These are phyloP conservation scores for Trichoderma sp. DNA, from an alignment of 2,329 filamentous ascomycete genomes.

Conservation along the genomic window DNA sequence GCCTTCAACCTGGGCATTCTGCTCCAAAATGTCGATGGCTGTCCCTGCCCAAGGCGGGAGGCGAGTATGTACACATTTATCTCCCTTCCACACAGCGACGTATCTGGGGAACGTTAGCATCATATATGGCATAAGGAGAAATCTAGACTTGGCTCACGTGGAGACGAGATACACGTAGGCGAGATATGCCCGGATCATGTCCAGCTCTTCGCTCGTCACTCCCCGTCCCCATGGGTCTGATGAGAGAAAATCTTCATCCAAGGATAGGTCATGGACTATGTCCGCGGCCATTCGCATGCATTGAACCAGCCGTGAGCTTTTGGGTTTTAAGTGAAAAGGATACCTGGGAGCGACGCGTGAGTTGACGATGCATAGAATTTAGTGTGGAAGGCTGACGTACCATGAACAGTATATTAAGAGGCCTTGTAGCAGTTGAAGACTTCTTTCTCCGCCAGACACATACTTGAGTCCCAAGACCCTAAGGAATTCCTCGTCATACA, in stretches of 20 bases:
- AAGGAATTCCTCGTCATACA: not conserved
- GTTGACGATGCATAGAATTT: not conserved
- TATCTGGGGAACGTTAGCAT: not conserved
- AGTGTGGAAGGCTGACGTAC: not conserved
- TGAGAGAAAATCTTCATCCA: not conserved
- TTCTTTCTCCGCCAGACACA: not conserved
- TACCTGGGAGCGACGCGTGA: not conserved
- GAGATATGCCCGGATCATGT: not conserved
- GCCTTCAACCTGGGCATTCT: not conserved
- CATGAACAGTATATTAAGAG: not conserved
- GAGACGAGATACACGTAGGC: not conserved
- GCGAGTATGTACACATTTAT: not conserved
- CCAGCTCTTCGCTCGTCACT: not conserved
- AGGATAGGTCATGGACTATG: not conserved
- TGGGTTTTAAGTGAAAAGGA: not conserved
- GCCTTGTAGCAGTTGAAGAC: not conserved
- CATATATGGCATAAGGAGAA: not conserved
- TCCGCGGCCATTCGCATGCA: not conserved
- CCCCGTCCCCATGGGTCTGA: not conserved
- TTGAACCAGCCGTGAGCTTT: not conserved
- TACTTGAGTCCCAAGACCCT: not conserved
- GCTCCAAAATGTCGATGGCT: not conserved
- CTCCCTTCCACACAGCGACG: not conserved
- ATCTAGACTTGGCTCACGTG: not conserved
- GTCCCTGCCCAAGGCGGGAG: not conserved